These are phyloP conservation scores for Glebionis coronaria DNA, from an alignment of 129 eudicot genomes.

Conservation along the genomic window DNA sequence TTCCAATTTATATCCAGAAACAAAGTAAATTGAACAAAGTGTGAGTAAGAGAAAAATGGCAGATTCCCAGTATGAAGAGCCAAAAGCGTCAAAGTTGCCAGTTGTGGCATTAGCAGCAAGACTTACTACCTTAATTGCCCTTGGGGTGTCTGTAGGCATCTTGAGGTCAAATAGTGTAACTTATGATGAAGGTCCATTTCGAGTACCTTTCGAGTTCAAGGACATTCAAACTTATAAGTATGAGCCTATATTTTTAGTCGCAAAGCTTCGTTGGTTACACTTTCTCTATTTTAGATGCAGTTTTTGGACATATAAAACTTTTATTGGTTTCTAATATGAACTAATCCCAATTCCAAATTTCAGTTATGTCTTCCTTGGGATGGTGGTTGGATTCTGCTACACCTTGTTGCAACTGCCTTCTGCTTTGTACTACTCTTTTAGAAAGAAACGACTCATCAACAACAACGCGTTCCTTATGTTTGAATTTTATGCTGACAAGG, in stretches of 20 bases:
- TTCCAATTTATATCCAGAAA: background rate
- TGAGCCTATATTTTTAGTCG: background rate
- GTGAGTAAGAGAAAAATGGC: background rate
- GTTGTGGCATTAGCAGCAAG: background rate
- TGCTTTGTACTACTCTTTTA: slow-evolving; percentile 11
- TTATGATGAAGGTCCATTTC: slow-evolving; percentile 2
- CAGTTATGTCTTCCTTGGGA: slow-evolving; percentile 19
- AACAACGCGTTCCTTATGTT: background rate
- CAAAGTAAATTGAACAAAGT: background rate
- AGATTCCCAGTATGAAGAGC: slow-evolving; percentile 6
- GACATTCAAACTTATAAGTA: slow-evolving; percentile 15
- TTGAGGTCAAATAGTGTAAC: slow-evolving; percentile 12
- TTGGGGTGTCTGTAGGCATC: background rate
- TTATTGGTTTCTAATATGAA: no score
- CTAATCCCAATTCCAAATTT: background rate
- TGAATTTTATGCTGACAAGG: slow-evolving; percentile 25
- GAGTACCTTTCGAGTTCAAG: background rate
- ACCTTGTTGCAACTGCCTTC: slow-evolving; percentile 21
- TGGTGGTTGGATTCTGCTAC: slow-evolving; percentile 19
- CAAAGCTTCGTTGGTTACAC: background rate
- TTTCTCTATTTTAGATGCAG: no score
- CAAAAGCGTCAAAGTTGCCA: slow-evolving; percentile 15
- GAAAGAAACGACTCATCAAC: slow-evolving; percentile 3
- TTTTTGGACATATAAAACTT: background rate
- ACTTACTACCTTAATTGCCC: slow-evolving; percentile 9